phyloP scores from a whole-genome alignment of 495 filamentous ascomycete species.

The Penicillium paradoxum region DNA sequence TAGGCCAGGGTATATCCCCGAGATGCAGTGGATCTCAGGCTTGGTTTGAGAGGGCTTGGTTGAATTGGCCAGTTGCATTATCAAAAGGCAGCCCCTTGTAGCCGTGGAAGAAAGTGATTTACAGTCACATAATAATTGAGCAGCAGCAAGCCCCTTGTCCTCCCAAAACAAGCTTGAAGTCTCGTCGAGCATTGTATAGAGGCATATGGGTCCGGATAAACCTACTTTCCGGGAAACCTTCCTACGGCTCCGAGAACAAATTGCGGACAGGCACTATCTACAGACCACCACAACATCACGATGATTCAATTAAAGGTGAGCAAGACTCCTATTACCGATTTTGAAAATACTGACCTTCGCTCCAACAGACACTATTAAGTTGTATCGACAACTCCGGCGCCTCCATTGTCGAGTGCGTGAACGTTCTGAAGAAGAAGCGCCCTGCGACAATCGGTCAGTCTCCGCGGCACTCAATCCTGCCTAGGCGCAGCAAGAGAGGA shows the following conservation, averaged over 20 bases:
- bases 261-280: conserved; percentile 16
- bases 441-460: conserved; percentile 82
- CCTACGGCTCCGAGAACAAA: conserved; percentile 22
- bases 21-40: too few species aligned
- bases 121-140: neutral
- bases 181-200: neutral
- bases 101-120: neutral
- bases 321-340: neutral
- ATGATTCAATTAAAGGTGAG: conserved; percentile 99
- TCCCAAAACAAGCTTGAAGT: neutral
- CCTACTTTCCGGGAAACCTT: conserved; percentile 25
- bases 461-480: neutral
- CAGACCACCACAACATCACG: conserved; percentile 34
- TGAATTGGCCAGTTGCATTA: too few species aligned
- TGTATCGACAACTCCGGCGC: conserved; percentile 99
- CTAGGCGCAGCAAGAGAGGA: neutral
- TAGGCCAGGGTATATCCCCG: too few species aligned
- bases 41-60: too few species aligned
- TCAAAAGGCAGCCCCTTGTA: neutral
- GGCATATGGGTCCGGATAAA: conserved; percentile 15
- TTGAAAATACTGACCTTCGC: neutral
- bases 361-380: conserved; percentile 87
- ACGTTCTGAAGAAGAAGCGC: conserved; percentile 85
- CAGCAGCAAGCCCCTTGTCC: neutral
- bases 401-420: conserved; percentile 92